Conservation (phyloP, 2,329 filamentous ascomycete species). For the Fusarium armeniacum region DNA sequence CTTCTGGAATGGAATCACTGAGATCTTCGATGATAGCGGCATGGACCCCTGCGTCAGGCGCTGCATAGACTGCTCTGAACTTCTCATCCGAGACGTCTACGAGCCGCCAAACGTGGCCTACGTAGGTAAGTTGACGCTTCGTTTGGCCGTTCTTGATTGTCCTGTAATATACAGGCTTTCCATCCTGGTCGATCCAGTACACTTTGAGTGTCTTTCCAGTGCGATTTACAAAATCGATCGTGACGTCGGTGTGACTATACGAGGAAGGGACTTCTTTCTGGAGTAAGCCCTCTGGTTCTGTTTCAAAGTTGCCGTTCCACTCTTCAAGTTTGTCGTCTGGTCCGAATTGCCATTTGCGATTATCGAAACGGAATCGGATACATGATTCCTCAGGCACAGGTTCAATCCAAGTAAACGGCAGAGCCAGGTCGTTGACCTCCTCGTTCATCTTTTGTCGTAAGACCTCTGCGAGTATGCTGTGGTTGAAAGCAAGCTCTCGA, state of each 20-base stretch:
- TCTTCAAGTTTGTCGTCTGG: constrained; percentile 32
- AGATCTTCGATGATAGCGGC: constrained; percentile 31
- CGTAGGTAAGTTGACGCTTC: constrained; percentile 37
- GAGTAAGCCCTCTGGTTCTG: constrained; percentile 17
- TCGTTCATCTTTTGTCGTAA: constrained; percentile 28
- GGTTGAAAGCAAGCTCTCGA: constrained; percentile 43
- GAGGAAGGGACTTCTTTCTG: constrained; percentile 44
- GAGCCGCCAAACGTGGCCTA: constrained; percentile 44
- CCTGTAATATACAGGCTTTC: constrained; percentile 35
- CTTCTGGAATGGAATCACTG: constrained; percentile 9
- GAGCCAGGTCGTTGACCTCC: constrained; percentile 14
- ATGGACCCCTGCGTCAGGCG: constrained; percentile 29
- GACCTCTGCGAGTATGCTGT: constrained; percentile 38
- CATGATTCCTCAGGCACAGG: constrained; percentile 20
- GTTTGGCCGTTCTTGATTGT: constrained; percentile 28
- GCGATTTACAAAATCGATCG: constrained; percentile 47
- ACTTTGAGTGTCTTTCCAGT: constrained; percentile 37
- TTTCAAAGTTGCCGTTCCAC: constrained; percentile 38
- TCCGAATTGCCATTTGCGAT: constrained; percentile 41
- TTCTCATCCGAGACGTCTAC: constrained; percentile 28
- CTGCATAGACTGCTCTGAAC: constrained; percentile 29
- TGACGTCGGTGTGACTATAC: constrained; percentile 15
- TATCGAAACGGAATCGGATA: constrained; percentile 39
- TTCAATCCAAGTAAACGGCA: constrained; percentile 49
- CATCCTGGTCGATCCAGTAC: constrained; percentile 48